Conservation (phyloP, 202 grass and related monocot species). For the Setaria italica region DNA sequence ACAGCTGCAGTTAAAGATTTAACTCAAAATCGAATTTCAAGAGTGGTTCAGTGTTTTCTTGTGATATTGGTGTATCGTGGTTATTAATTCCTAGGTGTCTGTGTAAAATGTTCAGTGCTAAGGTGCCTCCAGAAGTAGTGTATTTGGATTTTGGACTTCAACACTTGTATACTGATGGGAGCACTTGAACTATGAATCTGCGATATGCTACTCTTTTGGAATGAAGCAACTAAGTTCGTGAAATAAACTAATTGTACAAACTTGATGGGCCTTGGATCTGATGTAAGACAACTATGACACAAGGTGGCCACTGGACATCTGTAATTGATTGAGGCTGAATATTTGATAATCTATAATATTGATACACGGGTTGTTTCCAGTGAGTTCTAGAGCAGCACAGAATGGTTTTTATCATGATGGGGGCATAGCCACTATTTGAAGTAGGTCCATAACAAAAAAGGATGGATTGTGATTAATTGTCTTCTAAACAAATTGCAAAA, state of each 20-base stretch:
- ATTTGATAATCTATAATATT: slow-evolving; percentile 6
- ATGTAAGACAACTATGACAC: background rate
- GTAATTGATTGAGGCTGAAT: background rate
- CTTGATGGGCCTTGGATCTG: background rate
- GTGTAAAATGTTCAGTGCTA: background rate
- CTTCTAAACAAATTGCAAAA: background rate
- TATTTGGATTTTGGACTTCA: background rate
- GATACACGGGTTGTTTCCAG: background rate
- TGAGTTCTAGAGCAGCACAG: background rate
- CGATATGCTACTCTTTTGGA: background rate
- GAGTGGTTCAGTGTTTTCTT: background rate
- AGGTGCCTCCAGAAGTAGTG: background rate
- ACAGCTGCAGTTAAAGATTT: slow-evolving; percentile 16
- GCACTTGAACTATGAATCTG: background rate
- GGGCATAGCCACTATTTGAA: slow-evolving; percentile 5
- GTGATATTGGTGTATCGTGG: background rate
- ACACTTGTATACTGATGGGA: background rate
- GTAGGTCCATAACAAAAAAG: background rate
- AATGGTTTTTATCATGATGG: background rate
- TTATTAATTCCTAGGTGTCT: background rate
- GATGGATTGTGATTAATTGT: background rate
- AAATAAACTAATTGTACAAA: slow-evolving; percentile 11
- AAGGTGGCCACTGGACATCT: background rate
- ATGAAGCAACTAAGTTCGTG: slow-evolving; percentile 23
- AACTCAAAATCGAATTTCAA: background rate